Percentiles rank a stretch among this genome's conserved stretches.
Evolutionary conservation across 176 grass and related monocot species (phyloP).

Genomic region (Microstegium vimineum): DNA sequence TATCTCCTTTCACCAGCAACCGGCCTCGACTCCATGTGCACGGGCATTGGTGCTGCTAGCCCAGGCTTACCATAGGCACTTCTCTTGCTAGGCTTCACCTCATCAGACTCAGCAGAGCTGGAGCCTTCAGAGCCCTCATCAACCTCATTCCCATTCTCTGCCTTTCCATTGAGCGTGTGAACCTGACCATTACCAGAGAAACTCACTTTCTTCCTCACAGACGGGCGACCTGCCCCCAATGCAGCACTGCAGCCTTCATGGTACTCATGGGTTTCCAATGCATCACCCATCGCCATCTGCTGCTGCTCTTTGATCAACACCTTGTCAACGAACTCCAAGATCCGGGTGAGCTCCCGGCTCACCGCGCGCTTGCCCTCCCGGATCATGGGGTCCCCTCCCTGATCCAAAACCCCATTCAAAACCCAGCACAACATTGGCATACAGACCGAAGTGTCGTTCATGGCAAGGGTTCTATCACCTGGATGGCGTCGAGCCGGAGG

Average conservation of each 20-base stretch:
- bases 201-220: slow-evolving; percentile 30
- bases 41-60: slow-evolving; percentile 50
- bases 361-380: slow-evolving; percentile 74
- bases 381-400: slow-evolving; percentile 83
- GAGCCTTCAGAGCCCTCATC: slow-evolving; percentile 44
- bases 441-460: not conserved
- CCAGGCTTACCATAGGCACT: slow-evolving; percentile 26
- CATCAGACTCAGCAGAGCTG: slow-evolving; percentile 23
- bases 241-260: slow-evolving; percentile 25
- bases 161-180: not conserved
- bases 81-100: slow-evolving; percentile 16
- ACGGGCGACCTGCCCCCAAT: not conserved
- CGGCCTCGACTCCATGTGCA: slow-evolving; percentile 68
- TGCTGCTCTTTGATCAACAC: slow-evolving; percentile 65
- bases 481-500: slow-evolving; percentile 66
- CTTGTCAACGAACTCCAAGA: slow-evolving; percentile 86
- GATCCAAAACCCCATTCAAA: slow-evolving; percentile 19
- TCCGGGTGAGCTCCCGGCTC: slow-evolving; percentile 63
- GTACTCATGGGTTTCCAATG: slow-evolving; percentile 26
- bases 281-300: slow-evolving; percentile 9
- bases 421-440: not conserved
- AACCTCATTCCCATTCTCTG: slow-evolving; percentile 5
- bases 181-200: slow-evolving; percentile 21
- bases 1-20: slow-evolving; percentile 22
- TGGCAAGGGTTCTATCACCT: slow-evolving; percentile 36